These are phyloP conservation scores for Aspergillus bridgeri DNA, from an alignment of 495 filamentous ascomycete species.

Conservation along the genomic window DNA sequence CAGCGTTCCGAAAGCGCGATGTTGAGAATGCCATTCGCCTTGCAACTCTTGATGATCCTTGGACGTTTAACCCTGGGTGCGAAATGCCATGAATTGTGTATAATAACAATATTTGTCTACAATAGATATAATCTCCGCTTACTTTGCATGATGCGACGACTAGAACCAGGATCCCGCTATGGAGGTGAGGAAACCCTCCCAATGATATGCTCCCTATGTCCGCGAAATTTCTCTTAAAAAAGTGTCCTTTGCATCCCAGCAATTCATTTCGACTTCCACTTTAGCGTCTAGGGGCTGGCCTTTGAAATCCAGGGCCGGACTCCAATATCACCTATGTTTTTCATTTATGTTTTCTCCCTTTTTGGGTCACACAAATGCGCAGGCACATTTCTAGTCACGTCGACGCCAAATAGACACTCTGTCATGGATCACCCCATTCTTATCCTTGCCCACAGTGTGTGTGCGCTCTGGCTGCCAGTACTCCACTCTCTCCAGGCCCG, in stretches of 20 bases:
- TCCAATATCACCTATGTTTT: conserved; percentile 12
- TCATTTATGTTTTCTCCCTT: conserved; percentile 13
- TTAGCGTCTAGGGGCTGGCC: conserved; percentile 11
- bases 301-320: conserved; percentile 14
- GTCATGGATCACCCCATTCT: conserved; percentile 17
- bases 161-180: conserved; percentile 11
- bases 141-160: conserved; percentile 13
- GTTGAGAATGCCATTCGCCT: conserved; percentile 26
- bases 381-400: conserved; percentile 16
- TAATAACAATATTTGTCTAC: conserved; percentile 15
- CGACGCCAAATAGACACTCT: conserved; percentile 22
- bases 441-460: conserved; percentile 54
- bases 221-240: conserved; percentile 15
- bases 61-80: conserved; percentile 17
- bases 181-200: conserved; percentile 13
- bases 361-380: conserved; percentile 14
- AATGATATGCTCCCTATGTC: conserved; percentile 13
- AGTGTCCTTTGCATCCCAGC: conserved; percentile 13
- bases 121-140: conserved; percentile 15
- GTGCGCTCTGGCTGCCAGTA: conserved; percentile 67
- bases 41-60: conserved; percentile 22
- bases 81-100: conserved; percentile 15
- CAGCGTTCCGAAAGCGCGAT: conserved; percentile 24
- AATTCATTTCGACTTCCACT: conserved; percentile 12
- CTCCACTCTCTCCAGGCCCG: conserved; percentile 55